Evolutionary conservation across 1,139 yeast genomes (phyloP).

Genomic region (Sugiyamaella japonica): DNA sequence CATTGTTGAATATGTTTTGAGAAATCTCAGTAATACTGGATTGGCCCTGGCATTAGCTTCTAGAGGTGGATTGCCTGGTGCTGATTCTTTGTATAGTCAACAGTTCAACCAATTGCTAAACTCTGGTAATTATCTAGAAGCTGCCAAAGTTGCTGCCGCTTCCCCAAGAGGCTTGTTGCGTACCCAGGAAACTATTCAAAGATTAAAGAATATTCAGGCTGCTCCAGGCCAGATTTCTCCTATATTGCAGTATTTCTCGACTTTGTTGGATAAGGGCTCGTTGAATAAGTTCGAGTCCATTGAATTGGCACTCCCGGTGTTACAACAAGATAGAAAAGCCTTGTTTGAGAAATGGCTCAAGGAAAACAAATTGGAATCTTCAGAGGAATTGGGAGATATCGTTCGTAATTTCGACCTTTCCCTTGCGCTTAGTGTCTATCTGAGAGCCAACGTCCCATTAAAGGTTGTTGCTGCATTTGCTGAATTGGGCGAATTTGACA

Average conservation of each 20-base stretch:
- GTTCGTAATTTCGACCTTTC: conserved; percentile 86
- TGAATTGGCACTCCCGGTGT: conserved; percentile 92
- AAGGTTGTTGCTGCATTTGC: conserved; percentile 93
- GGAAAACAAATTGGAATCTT: conserved; percentile 88
- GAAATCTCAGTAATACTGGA: conserved; percentile 80
- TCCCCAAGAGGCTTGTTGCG: conserved; percentile 79
- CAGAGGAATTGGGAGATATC: conserved; percentile 96
- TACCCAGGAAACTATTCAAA: conserved; percentile 91
- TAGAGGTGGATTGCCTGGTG: conserved; percentile 97
- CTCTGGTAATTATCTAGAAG: conserved; percentile 85
- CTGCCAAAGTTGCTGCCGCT: conserved; percentile 97
- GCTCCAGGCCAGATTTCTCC: conserved; percentile 96
- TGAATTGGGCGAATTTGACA: conserved; percentile 94
- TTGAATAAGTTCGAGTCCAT: conserved; percentile 91
- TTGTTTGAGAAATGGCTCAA: conserved; percentile 94
- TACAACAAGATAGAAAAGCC: conserved; percentile 94
- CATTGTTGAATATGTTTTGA: conserved; percentile 85
- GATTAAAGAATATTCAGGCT: conserved; percentile 89
- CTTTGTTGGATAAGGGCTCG: conserved; percentile 88
- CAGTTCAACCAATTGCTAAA: conserved; percentile 85
- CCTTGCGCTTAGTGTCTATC: conserved; percentile 86
- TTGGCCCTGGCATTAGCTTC: conserved; percentile 88
- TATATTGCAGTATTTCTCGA: conserved; percentile 87
- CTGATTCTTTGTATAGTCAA: conserved; percentile 85
- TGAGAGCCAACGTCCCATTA: conserved; percentile 79